phyloP scores from a whole-genome alignment of 768 basidiomycete species.

The Pulveroboletus ravenelii region DNA sequence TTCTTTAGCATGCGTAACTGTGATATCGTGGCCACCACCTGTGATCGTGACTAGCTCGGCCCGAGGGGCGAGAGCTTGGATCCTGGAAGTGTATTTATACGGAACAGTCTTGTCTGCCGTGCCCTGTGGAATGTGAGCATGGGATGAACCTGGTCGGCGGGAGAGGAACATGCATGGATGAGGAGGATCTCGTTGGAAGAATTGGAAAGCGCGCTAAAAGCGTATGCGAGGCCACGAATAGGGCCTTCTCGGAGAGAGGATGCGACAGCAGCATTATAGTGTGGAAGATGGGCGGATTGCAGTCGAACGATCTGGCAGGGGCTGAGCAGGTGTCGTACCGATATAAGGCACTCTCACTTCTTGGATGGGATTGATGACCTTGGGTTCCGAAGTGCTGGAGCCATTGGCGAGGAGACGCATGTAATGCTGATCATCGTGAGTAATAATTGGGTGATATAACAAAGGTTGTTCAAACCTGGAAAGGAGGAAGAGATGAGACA shows the following conservation, averaged over 20 bases:
- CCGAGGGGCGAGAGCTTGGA: slow-evolving; percentile 27
- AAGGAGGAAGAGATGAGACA: slow-evolving; percentile 55
- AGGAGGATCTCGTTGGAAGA: slow-evolving; percentile 49
- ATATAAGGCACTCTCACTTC: slow-evolving; percentile 33
- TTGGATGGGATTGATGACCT: slow-evolving; percentile 33
- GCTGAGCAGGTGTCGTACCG: not conserved
- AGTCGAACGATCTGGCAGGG: slow-evolving; percentile 58
- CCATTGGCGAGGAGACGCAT: slow-evolving; percentile 46
- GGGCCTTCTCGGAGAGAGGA: slow-evolving; percentile 72
- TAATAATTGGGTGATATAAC: not conserved
- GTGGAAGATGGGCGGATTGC: slow-evolving; percentile 70
- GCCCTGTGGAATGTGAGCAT: slow-evolving; percentile 19
- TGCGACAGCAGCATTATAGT: slow-evolving; percentile 73
- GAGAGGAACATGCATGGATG: slow-evolving; percentile 48
- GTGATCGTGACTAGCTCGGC: slow-evolving; percentile 28
- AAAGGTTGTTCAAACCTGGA: slow-evolving; percentile 42
- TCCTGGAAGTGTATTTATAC: slow-evolving; percentile 29
- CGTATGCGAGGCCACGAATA: slow-evolving; percentile 52
- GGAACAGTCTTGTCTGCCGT: slow-evolving; percentile 33
- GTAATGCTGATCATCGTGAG: slow-evolving; percentile 37
- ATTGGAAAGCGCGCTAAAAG: slow-evolving; percentile 50
- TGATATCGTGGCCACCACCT: slow-evolving; percentile 30
- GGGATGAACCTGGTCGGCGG: not conserved
- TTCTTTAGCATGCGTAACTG: slow-evolving; percentile 29
- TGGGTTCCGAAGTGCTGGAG: slow-evolving; percentile 18